Percentiles rank a stretch among this genome's conserved stretches.
These are phyloP conservation scores for Coemansia sp. DNA, from an alignment of 192 early-diverging fungal species.

Conservation along the genomic window DNA sequence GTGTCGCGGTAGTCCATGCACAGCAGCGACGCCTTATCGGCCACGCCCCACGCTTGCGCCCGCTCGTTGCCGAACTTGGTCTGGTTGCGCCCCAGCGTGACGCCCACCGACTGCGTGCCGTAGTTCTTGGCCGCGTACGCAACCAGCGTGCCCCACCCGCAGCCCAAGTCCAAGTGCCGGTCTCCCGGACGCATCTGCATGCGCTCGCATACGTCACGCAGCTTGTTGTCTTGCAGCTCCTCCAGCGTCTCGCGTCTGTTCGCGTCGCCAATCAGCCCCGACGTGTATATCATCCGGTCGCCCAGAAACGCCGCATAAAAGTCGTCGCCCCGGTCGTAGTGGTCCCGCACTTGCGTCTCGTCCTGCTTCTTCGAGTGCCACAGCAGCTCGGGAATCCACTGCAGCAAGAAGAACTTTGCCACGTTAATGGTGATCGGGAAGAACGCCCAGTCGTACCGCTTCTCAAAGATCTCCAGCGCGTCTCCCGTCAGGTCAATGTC, in stretches of 20 bases:
- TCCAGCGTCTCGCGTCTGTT: constrained; percentile 82
- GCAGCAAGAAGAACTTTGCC: constrained; percentile 87
- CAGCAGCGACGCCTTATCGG: constrained; percentile 70
- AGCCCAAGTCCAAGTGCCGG: constrained; percentile 94
- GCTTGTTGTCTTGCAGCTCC: constrained; percentile 94
- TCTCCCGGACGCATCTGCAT: constrained; percentile 81
- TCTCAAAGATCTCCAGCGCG: constrained; percentile 82
- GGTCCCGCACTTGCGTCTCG: constrained; percentile 94
- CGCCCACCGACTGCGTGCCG: constrained; percentile 85
- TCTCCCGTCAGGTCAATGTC: constrained; percentile 92
- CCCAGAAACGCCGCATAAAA: constrained; percentile 96
- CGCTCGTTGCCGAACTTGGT: constrained; percentile 83
- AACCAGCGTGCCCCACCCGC: constrained; percentile 94
- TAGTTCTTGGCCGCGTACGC: constrained; percentile 88
- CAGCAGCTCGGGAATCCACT: constrained; percentile 96
- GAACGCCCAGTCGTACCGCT: constrained; percentile 90
- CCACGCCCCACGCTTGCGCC: constrained; percentile 78
- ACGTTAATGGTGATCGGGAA: constrained; percentile 85
- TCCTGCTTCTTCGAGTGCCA: constrained; percentile 98
- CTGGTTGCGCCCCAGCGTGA: constrained; percentile 93
- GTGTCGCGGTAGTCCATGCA: constrained; percentile 99
- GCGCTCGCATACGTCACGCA: constrained; percentile 85
- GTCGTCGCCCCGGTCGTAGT: constrained; percentile 98
- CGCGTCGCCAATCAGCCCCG: constrained; percentile 80
- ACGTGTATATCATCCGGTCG: constrained; percentile 94